phyloP scores from a whole-genome alignment of 768 basidiomycete genomes.

The Pleurotus tuoliensis region DNA sequence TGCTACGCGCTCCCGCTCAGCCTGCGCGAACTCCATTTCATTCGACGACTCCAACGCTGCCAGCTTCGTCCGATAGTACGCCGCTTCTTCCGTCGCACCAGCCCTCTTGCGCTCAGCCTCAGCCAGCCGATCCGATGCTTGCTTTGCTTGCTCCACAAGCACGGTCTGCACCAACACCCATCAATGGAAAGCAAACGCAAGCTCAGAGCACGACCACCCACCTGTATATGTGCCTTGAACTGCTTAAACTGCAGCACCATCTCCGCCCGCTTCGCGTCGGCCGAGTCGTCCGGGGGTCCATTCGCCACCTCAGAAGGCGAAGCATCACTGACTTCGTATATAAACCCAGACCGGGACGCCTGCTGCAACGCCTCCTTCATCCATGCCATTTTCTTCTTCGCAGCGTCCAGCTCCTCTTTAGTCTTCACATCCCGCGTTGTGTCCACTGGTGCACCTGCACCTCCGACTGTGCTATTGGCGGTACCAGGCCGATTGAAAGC shows the following conservation, averaged over 20 bases:
- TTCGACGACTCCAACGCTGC: constrained; percentile 74
- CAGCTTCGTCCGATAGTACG: constrained; percentile 94
- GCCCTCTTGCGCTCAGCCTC: constrained; percentile 76
- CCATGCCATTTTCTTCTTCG: constrained; percentile 79
- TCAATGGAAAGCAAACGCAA: constrained; percentile 1
- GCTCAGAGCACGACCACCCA: constrained; percentile 29
- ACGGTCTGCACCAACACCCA: constrained; percentile 43
- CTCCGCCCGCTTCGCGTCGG: constrained; percentile 42
- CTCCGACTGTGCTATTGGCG: constrained; percentile 56
- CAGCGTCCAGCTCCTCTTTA: constrained; percentile 79
- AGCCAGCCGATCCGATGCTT: constrained; percentile 70
- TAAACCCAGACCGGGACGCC: constrained; percentile 77
- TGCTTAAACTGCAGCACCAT: constrained; percentile 82
- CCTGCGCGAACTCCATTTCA: constrained; percentile 56
- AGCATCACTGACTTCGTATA: constrained; percentile 49
- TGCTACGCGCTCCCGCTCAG: constrained; percentile 75
- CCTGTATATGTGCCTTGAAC: constrained; percentile 84
- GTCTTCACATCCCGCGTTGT: constrained; percentile 74
- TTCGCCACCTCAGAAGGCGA: constrained; percentile 32
- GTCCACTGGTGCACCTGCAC: constrained; percentile 57
- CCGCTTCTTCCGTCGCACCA: constrained; percentile 88
- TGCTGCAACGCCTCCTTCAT: constrained; percentile 76
- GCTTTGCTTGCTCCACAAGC: constrained; percentile 70
- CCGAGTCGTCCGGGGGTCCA: constrained; percentile 36
- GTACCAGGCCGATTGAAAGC: constrained; percentile 42